phyloP scores from a whole-genome alignment of 306 rosid species.

The Medicago truncatula region MtrunA17r5.0-ANR NC_053048.1:39980001-39980500 shows the following conservation, averaged over 20 bases:
- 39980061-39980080: constrained; percentile 83
- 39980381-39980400: constrained; percentile 22
- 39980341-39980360: constrained; percentile 11
- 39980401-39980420: constrained; percentile 29
- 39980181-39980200: constrained; percentile 86
- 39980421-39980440: not conserved
- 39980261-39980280: constrained; percentile 14
- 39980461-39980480: not conserved
- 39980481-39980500: not conserved
- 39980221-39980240: constrained; percentile 96
- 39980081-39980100: constrained; percentile 78
- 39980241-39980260: constrained; percentile 15
- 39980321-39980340: not conserved
- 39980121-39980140: constrained; percentile 22
- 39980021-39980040: constrained; percentile 94
- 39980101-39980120: constrained; percentile 15
- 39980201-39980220: constrained; percentile 89
- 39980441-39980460: not conserved
- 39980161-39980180: constrained; percentile 25
- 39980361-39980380: constrained; percentile 2
- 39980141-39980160: not conserved
- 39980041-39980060: constrained; percentile 95
- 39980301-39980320: not conserved
- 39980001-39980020: constrained; percentile 32
- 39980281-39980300: constrained; percentile 18